phyloP scores from a whole-genome alignment of 306 rosid genomes.

The Hippophae rhamnoides region DNA sequence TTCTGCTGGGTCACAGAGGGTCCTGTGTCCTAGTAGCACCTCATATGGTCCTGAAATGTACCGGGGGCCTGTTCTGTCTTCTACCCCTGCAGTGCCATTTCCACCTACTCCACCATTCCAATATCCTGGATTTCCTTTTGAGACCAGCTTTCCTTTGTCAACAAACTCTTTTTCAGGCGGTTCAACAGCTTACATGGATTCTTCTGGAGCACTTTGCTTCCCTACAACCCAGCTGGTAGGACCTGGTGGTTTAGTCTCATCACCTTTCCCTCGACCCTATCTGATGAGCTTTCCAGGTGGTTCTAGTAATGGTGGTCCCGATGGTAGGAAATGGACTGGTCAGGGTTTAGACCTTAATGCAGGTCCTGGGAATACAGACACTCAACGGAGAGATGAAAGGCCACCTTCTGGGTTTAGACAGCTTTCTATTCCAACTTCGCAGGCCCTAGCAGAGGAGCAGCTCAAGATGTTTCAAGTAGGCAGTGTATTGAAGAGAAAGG shows the following conservation, averaged over 20 bases:
- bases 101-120: constrained; percentile 57
- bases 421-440: constrained; percentile 54
- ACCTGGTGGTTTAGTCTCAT: constrained; percentile 54
- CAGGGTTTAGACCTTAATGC: constrained; percentile 87
- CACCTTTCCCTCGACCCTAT: constrained; percentile 58
- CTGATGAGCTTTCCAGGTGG: constrained; percentile 74
- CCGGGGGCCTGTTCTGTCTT: constrained; percentile 67
- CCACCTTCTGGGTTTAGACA: constrained; percentile 56
- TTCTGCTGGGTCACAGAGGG: constrained; percentile 57
- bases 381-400: constrained; percentile 71
- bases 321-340: constrained; percentile 82
- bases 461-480: constrained; percentile 68
- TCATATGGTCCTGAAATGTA: constrained; percentile 68
- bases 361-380: constrained; percentile 63
- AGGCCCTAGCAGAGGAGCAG: constrained; percentile 63
- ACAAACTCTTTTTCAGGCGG: constrained; percentile 71
- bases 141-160: constrained; percentile 64
- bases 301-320: constrained; percentile 54
- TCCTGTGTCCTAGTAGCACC: constrained; percentile 52
- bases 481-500: constrained; percentile 72
- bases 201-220: constrained; percentile 70
- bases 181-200: constrained; percentile 69
- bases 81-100: constrained; percentile 77
- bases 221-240: constrained; percentile 76
- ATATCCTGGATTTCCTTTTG: constrained; percentile 81